Conservation (phyloP, 345 rosid genomes). For the Eucalyptus regnans region DNA sequence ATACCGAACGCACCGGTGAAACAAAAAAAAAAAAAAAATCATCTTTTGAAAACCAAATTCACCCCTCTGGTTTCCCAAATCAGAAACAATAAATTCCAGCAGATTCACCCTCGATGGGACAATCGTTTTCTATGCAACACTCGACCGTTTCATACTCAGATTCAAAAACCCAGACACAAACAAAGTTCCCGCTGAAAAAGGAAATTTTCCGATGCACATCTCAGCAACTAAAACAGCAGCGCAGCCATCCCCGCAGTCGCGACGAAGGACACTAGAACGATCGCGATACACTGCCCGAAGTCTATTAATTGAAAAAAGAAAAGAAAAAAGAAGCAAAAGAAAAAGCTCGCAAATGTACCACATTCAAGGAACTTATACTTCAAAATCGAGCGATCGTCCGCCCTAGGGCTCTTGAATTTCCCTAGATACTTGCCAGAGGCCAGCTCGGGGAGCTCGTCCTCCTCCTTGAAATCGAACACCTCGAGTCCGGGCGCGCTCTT, state of each 20-base stretch:
- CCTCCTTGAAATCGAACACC: constrained; percentile 64
- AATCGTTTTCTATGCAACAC: background rate
- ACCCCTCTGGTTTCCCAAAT: background rate
- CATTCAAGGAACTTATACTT: constrained; percentile 35
- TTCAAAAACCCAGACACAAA: background rate
- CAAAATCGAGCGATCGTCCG: constrained; percentile 16
- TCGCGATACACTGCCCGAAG: background rate
- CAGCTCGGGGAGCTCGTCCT: constrained; percentile 49
- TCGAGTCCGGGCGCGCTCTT: constrained; percentile 20
- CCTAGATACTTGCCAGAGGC: constrained; percentile 21
- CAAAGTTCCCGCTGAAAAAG: background rate
- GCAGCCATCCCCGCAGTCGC: background rate
- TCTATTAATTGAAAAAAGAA: background rate
- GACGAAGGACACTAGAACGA: background rate
- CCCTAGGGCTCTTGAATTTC: constrained; percentile 58
- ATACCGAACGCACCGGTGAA: background rate
- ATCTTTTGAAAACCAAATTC: background rate
- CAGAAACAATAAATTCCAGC: background rate
- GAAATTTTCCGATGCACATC: background rate
- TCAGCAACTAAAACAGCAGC: background rate
- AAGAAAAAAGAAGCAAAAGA: background rate
- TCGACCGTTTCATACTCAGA: background rate
- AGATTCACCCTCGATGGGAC: background rate
- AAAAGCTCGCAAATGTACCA: constrained; percentile 23
- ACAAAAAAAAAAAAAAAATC: background rate